Percentiles rank a stretch among this genome's conserved stretches.
These are phyloP conservation scores for Fusarium nisikadoi DNA, from an alignment of 2,329 filamentous ascomycete species.

Conservation along the genomic window DNA sequence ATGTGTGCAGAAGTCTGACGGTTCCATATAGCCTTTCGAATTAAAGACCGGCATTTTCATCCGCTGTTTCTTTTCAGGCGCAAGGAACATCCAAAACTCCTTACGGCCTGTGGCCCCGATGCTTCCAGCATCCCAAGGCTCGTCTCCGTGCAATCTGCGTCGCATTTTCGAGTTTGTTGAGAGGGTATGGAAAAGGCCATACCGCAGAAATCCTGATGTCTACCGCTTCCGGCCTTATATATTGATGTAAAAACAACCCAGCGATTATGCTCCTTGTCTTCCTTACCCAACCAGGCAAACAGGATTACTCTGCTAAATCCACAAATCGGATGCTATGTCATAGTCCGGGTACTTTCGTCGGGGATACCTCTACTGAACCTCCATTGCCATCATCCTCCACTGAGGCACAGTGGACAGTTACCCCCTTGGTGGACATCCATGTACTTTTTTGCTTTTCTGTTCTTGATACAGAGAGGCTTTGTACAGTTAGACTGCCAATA, in stretches of 20 bases:
- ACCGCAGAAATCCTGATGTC: neutral
- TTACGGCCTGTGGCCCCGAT: neutral
- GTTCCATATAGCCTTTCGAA: neutral
- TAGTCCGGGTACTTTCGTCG: no score
- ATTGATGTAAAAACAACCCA: neutral
- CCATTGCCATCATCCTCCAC: neutral
- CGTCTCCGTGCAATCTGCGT: neutral
- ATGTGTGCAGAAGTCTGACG: neutral
- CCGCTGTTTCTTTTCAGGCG: neutral
- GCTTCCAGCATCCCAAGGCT: no score
- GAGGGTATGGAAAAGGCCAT: neutral
- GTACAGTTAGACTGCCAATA: neutral
- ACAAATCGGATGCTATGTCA: neutral
- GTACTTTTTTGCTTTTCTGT: neutral
- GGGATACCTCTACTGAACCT: neutral
- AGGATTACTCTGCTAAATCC: neutral
- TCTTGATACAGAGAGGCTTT: neutral
- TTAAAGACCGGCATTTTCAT: neutral
- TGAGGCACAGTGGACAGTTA: neutral
- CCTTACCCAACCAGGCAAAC: neutral
- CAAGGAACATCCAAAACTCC: conserved; percentile 5
- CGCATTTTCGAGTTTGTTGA: neutral
- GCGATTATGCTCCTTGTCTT: neutral
- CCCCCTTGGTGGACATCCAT: neutral
- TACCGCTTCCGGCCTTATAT: neutral